Base-by-base conservation (phyloP, 306 rosid genomes). In the Citrullus colocynthis region DNA sequence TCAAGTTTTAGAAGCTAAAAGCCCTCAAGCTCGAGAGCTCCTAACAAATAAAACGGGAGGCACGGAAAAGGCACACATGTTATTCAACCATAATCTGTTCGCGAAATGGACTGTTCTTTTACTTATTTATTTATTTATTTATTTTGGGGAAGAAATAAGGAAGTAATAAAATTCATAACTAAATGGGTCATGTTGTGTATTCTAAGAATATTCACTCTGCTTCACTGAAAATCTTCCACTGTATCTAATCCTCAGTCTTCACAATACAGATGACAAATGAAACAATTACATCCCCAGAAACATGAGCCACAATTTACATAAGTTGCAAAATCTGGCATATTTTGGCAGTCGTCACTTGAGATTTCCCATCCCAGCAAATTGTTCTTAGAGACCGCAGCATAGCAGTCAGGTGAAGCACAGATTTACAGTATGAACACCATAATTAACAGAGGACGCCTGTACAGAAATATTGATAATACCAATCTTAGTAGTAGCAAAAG, bases 231-330 rank as follows among this genome's bases (percentile, higher is more conserved):
- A 32, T 59, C 45, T 74, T 74, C 62, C 62, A 73, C 32, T 54
- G 78, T 52, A 74, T 74, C 49, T 74, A 30, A 48, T 48, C 44
- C 60, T 49, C 44, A 71, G 61, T 49, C 63, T 52, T 74, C 63
- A 74, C 61, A 51, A 74, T 34, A 32, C 49, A 80, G 84, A 74
- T 80, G 78, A 86, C 78, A 81, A 79, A 88, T 76, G 86, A 77
- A 86, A 58, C 83, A 83, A 84, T 83, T 86, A 85, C 70, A 87
- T 93, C 87, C 85, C 91, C 93, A 93, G 66, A 84, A 80, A 76
- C 79, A 85, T 37, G 78, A 30, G 76, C 76, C 81, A 81, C 76
- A 80, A 87, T 91, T 86, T 88, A 87, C 89, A 87, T 77, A 82
- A 82, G 73, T 73, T 82, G 77, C 77, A 72, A 80, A 80, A 85